These are phyloP conservation scores for Crotalaria pallida DNA, from an alignment of 306 rosid species.

Conservation along the genomic window DNA sequence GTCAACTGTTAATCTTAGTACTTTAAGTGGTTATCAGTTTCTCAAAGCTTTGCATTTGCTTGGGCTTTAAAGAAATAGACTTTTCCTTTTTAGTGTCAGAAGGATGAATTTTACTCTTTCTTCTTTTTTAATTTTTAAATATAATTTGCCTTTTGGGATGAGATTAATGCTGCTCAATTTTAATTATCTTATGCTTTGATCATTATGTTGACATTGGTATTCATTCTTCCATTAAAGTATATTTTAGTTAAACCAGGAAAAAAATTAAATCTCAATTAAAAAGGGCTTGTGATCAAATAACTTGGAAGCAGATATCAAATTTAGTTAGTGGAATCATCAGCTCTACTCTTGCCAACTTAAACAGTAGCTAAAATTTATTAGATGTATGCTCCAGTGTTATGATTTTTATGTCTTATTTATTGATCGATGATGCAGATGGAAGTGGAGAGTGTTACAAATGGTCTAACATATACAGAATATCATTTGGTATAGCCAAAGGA, in stretches of 20 bases:
- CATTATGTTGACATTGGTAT: background rate
- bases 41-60: background rate
- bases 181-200: background rate
- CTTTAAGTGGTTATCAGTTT: background rate
- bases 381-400: no score
- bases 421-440: conserved; percentile 46
- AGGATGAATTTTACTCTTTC: background rate
- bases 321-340: conserved; percentile 1
- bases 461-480: conserved; percentile 54
- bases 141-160: background rate
- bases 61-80: background rate
- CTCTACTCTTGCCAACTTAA: background rate
- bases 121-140: background rate
- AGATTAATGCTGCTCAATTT: background rate
- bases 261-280: background rate
- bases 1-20: background rate
- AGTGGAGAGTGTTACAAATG: conserved; percentile 61
- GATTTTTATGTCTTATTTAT: background rate
- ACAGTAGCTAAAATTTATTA: background rate
- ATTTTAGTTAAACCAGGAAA: background rate
- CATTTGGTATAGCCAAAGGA: conserved; percentile 72
- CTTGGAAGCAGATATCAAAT: background rate
- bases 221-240: background rate
- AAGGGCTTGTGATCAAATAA: conserved; percentile 4
- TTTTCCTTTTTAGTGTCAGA: background rate